A percentile compares a stretch with the other conserved stretches of the same genome.
phyloP scores from a whole-genome alignment of 768 basidiomycete genomes.

The Lenzites betulinus region DNA sequence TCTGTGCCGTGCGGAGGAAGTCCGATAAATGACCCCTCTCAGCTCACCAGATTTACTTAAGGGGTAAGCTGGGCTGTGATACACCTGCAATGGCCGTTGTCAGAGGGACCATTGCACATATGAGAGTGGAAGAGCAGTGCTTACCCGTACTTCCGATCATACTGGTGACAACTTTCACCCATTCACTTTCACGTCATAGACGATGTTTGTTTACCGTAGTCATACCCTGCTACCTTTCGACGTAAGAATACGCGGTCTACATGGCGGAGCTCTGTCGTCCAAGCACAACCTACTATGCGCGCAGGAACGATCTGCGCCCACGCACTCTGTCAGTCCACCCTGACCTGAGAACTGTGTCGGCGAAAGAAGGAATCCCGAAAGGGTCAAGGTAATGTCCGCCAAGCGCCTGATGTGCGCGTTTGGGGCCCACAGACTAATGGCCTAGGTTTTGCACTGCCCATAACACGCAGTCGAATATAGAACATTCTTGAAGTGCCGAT shows the following conservation, averaged over 20 bases:
- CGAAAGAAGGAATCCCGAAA: constrained; percentile 11
- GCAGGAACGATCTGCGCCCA: constrained; percentile 12
- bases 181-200: too few species aligned
- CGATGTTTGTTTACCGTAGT: not conserved
- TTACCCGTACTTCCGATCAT: too few species aligned
- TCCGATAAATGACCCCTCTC: not conserved
- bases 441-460: not conserved
- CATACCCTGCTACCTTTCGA: not conserved
- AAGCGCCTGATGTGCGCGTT: constrained; percentile 16
- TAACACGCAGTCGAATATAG: constrained; percentile 4
- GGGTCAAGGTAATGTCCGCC: constrained; percentile 6
- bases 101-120: not conserved
- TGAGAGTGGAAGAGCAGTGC: not conserved
- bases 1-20: not conserved
- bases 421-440: not conserved
- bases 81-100: not conserved
- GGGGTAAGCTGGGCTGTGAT: not conserved
- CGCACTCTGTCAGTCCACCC: not conserved
- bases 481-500: constrained; percentile 17
- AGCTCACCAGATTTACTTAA: not conserved
- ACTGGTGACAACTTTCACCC: too few species aligned
- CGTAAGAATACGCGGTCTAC: not conserved
- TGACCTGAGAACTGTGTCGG: not conserved
- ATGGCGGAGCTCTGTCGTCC: not conserved
- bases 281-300: constrained; percentile 2